Base-by-base conservation (phyloP, 1,284 basidiomycete species). In the Pseudozyma tsukubaensis region DNA sequence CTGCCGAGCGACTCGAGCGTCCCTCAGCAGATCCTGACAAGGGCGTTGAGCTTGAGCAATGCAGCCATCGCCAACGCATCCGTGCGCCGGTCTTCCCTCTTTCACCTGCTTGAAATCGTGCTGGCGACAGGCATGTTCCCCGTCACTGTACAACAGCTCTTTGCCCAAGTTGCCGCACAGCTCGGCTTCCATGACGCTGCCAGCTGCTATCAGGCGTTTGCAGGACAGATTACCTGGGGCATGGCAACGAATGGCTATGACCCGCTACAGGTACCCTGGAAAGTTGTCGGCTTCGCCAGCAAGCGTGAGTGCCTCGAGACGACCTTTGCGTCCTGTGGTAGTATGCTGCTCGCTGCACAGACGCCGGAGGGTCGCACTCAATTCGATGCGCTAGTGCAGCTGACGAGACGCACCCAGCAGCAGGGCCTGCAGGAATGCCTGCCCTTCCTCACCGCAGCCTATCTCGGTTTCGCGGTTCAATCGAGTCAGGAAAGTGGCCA, bases 51-150 rank as follows among this genome's bases (percentile, higher is more conserved):
- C 67, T 86, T 94, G 32, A 90, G 91, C 24, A 97, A 97, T 83
- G 89, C 92, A 67, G 91, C 95, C 86, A 88, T 97, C 35, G 88
- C 90, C 18, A 92, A 90, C 80, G 91, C 93, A 1, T 88, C 89
- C 1, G 89, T 92, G 12, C 89, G 95, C n/a, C 89, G 92, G n/a
- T 91, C 90, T 0, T 89, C 94, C 1, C 93, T 96, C 79, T 94
- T 92, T 89, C 91, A 95, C 84, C 84, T 98, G 39, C 86, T 97
- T 61, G 93, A 94, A 82, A 88, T 89, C 6, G 48, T 66, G 0
- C 45, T 79, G 11, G 72, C 73, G 13, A 67, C 59, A 5, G 50
- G 44, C 19, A 56, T 52, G 44, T 92, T 90, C 79, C 86, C 88
- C 9, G 80, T 78, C 7, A 91, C 93, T 75, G 89, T 94, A 40